Conservation (phyloP, 768 basidiomycete genomes). For the Phanerochaete carnosa region DNA sequence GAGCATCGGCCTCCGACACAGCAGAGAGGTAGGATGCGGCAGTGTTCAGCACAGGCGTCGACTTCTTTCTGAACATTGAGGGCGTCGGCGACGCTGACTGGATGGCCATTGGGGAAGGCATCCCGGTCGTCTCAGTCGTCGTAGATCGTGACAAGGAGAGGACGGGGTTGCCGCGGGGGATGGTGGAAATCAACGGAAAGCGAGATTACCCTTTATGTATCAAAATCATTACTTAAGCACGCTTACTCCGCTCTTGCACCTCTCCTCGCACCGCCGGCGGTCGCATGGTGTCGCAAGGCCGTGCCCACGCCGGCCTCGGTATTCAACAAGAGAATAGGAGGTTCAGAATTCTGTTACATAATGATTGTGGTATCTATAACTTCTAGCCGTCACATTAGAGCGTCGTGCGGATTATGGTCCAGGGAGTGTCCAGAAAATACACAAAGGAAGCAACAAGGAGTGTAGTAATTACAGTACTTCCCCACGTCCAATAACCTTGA, state of each 20-base stretch:
- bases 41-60: constrained; percentile 39
- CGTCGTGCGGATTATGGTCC: constrained; percentile 1
- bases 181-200: constrained; percentile 8
- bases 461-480: not conserved
- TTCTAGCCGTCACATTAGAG: constrained; percentile 4
- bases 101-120: constrained; percentile 66
- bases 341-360: constrained; percentile 5
- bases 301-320: not conserved
- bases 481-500: constrained; percentile 59
- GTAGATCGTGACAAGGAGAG: constrained; percentile 8
- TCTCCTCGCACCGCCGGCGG: not conserved
- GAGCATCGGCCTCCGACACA: constrained; percentile 63
- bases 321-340: not conserved
- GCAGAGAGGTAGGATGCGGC: constrained; percentile 62
- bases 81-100: constrained; percentile 45
- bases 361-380: constrained; percentile 9
- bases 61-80: constrained; percentile 57
- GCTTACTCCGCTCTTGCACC: not conserved
- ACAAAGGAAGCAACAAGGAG: not conserved
- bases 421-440: not conserved
- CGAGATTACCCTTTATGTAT: constrained; percentile 6
- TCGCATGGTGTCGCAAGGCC: not conserved
- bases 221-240: not conserved
- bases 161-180: constrained; percentile 9
- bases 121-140: constrained; percentile 17